These are phyloP conservation scores for Hypoxylon sp. DNA, from an alignment of 2,329 filamentous ascomycete genomes.

Conservation along the genomic window DNA sequence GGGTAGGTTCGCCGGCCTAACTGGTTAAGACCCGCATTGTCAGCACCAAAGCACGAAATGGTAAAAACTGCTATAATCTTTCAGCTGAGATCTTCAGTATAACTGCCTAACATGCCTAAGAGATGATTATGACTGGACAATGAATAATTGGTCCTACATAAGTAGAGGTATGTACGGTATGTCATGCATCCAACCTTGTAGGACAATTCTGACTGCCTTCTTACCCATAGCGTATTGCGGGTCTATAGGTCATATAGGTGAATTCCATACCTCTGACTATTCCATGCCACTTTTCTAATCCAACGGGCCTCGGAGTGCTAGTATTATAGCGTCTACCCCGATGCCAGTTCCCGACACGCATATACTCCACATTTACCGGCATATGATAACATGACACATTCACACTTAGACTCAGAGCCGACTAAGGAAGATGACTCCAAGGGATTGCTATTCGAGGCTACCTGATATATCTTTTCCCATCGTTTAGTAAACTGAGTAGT, in stretches of 20 bases:
- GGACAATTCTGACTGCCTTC: not conserved
- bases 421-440: not conserved
- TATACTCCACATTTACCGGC: not conserved
- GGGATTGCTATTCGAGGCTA: not conserved
- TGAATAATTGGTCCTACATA: slow-evolving; percentile 8
- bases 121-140: not conserved
- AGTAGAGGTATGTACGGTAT: slow-evolving; percentile 6
- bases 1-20: not conserved
- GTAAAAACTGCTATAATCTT: too few species aligned
- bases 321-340: not conserved
- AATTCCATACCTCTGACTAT: not conserved
- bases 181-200: slow-evolving; percentile 11
- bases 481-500: not conserved
- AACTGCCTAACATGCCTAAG: slow-evolving; percentile 2
- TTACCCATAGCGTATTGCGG: not conserved
- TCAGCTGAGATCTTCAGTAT: slow-evolving; percentile 7
- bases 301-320: not conserved
- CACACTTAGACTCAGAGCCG: not conserved
- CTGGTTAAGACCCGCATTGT: not conserved
- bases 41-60: not conserved
- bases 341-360: not conserved
- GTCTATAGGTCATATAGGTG: not conserved
- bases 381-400: slow-evolving; percentile 1
- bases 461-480: not conserved
- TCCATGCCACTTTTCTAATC: not conserved